phyloP scores from a whole-genome alignment of 495 filamentous ascomycete species.

The Hyaloscypha bicolor region DNA sequence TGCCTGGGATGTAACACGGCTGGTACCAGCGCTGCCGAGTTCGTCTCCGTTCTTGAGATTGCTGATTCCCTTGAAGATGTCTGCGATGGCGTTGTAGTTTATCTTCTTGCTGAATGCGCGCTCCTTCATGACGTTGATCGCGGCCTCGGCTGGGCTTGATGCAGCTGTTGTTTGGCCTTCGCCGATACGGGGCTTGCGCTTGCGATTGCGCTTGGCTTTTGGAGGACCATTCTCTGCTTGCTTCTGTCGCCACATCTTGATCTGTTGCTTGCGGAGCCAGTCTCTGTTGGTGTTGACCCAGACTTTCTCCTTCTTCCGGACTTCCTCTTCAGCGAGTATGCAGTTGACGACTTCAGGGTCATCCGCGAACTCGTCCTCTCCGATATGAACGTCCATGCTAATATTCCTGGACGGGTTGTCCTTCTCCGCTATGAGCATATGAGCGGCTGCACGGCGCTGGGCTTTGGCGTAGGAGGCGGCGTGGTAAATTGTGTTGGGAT shows the following conservation, averaged over 20 bases:
- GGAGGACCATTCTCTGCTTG: conserved; percentile 56
- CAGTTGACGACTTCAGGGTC: conserved; percentile 83
- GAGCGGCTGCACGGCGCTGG: conserved; percentile 39
- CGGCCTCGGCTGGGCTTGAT: conserved; percentile 69
- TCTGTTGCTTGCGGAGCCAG: conserved; percentile 80
- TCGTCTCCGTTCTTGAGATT: conserved; percentile 19
- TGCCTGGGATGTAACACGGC: conserved; percentile 15
- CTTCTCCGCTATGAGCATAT: conserved; percentile 37
- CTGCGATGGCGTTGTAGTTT: conserved; percentile 73
- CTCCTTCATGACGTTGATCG: conserved; percentile 69
- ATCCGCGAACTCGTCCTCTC: conserved; percentile 78
- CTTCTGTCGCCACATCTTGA: conserved; percentile 69
- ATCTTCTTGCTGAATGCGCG: conserved; percentile 76
- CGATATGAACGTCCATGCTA: conserved; percentile 59
- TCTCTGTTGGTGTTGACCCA: conserved; percentile 95
- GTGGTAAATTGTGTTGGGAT: conserved; percentile 49
- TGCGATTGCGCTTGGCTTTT: conserved; percentile 50
- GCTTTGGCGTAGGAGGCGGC: conserved; percentile 47
- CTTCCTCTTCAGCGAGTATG: conserved; percentile 68
- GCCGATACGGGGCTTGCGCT: conserved; percentile 58
- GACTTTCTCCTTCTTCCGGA: conserved; percentile 77
- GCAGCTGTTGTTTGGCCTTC: conserved; percentile 58
- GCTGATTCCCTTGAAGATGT: conserved; percentile 46
- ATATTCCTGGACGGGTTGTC: conserved; percentile 34
- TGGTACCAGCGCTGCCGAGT: conserved; percentile 27